phyloP scores from a whole-genome alignment of 495 filamentous ascomycete species.

The Penicillium cataractarum region DNA sequence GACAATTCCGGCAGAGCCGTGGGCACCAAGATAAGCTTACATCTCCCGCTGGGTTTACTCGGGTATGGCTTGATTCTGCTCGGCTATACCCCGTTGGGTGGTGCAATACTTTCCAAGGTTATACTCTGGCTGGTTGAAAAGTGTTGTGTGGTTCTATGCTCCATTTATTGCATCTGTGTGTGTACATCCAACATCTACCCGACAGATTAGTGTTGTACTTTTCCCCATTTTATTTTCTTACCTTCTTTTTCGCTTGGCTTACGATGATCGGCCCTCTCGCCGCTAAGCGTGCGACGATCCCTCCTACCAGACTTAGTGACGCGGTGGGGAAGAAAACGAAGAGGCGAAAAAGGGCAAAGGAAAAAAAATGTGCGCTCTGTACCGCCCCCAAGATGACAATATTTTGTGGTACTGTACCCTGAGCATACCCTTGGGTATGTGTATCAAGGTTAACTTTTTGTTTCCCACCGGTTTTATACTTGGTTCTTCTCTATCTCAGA shows the following conservation, averaged over 20 bases:
- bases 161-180: conserved; percentile 1
- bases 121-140: background rate
- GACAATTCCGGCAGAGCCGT: background rate
- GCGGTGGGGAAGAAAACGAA: conserved; percentile 29
- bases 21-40: conserved; percentile 20
- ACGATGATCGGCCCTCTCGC: conserved; percentile 35
- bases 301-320: conserved; percentile 19
- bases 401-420: conserved; percentile 16
- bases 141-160: conserved; percentile 21
- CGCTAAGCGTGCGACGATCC: conserved; percentile 22
- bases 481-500: background rate
- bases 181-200: background rate
- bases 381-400: background rate
- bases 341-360: conserved; percentile 12
- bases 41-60: conserved; percentile 1
- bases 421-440: conserved; percentile 2
- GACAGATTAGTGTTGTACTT: background rate
- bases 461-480: background rate
- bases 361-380: conserved; percentile 25
- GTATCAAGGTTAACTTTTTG: conserved; percentile 13
- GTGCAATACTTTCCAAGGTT: conserved; percentile 20
- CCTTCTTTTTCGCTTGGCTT: conserved; percentile 27
- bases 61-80: conserved; percentile 15
- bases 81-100: conserved; percentile 26
- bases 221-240: conserved; percentile 6